Base-by-base conservation (phyloP, 2,329 filamentous ascomycete species). In the Fusarium sp. region DNA sequence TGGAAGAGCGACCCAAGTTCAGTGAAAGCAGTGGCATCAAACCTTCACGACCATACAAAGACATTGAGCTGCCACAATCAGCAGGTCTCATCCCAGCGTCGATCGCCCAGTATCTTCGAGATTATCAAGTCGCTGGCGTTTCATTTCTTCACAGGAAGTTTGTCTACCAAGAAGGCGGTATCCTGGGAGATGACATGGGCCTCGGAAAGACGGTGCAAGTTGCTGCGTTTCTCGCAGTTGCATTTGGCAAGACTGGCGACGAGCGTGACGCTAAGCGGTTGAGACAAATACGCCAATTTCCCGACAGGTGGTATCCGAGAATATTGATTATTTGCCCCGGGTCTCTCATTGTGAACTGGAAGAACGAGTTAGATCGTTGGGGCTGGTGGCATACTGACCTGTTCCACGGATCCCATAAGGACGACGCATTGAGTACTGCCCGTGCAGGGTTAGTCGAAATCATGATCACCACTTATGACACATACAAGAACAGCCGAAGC, bases 111-210 rank as follows among this genome's bases (percentile, higher is more conserved):
- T 98, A 96, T 83, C 85, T 99, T 54, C 91, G 96, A 67, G 93
- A 95, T 71, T 99, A 99, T 77, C 96, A 99, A 80, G 86, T 98
- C 4, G 89, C 93, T 33, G 96, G 96, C 10, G 93, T 92, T 20
- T 87, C 89, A 36, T 98, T 98, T 77, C 86, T 99, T 13, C 95
- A 98, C 79, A 89, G 93, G 67, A 88, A 93, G 28, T 98, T 98
- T 79, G 92, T 98, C 8, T 95, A 94, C 73, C 96, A 99, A 78
- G 92, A 92, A 75, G 96, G 96, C 2, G 94, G 93, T 4, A 93
- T 99, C 28, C 86, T 99, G 1, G 95, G 95, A 7, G 96, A 99
- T 79, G 96, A 99, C 78, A 99, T 99, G 96, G 96, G 96, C 26
- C 83, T 99, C 36, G 96, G 96, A 2, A 99, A 99, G 82, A 99